These are phyloP conservation scores for Ustilago xerochloae DNA, from an alignment of 1,284 basidiomycete genomes.

Conservation along the genomic window DNA sequence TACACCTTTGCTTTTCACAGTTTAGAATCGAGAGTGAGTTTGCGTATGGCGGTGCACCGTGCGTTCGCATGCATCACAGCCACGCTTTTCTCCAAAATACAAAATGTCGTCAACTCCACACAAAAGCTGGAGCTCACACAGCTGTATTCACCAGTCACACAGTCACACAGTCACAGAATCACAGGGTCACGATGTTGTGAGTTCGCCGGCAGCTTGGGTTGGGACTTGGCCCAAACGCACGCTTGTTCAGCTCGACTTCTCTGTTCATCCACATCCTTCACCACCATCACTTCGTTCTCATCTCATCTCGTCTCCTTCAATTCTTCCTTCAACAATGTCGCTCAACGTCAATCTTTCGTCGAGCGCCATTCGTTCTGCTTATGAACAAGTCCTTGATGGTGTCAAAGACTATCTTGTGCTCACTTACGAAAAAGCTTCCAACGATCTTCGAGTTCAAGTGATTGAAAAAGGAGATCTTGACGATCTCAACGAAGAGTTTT, in stretches of 20 bases:
- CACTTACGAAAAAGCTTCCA: constrained; percentile 84
- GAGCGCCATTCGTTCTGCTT: constrained; percentile 72
- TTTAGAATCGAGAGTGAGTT: no score
- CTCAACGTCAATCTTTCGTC: constrained; percentile 76
- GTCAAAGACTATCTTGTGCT: constrained; percentile 88
- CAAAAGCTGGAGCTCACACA: no score
- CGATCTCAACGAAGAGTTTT: constrained; percentile 92
- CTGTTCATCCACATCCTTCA: not conserved
- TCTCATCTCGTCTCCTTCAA: not conserved
- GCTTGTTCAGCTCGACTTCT: not conserved
- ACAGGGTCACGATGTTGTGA: no score
- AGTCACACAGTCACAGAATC: no score
- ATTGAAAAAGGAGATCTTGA: constrained; percentile 78
- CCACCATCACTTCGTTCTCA: not conserved
- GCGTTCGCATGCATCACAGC: no score
- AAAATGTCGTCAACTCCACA: no score
- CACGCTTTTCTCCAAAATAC: no score
- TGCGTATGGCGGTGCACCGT: no score
- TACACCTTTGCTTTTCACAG: no score
- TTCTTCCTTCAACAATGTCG: constrained; percentile 53
- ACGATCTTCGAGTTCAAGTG: constrained; percentile 88
- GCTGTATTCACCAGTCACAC: no score
- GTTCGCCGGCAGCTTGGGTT: no score
- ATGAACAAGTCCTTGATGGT: constrained; percentile 65
- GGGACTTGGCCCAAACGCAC: not conserved